Conservation (phyloP, 768 basidiomycete species). For the Auriscalpium microsporum region DNA sequence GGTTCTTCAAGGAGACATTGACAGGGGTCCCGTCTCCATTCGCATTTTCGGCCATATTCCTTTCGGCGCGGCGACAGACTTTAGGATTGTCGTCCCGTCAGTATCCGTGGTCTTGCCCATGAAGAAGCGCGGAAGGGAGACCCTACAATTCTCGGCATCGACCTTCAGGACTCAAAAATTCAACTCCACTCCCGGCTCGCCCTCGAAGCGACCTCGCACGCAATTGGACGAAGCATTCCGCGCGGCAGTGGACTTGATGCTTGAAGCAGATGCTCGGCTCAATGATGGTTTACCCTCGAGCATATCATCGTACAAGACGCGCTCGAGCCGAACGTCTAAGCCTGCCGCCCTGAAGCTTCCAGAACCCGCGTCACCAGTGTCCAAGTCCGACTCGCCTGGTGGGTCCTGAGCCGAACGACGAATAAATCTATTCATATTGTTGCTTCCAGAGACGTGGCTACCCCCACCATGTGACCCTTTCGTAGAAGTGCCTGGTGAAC, state of each 20-base stretch:
- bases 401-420: conserved; percentile 3
- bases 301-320: conserved; percentile 9
- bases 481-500: conserved; percentile 59
- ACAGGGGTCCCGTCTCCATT: conserved; percentile 21
- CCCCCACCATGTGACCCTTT: conserved; percentile 39
- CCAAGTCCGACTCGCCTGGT: neutral
- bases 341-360: neutral
- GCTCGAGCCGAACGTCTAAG: neutral
- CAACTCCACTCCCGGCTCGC: neutral
- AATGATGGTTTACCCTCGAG: conserved; percentile 15
- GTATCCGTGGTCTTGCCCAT: conserved; percentile 35
- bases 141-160: conserved; percentile 35
- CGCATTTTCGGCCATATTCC: conserved; percentile 23
- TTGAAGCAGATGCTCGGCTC: conserved; percentile 7
- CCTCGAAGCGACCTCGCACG: conserved; percentile 8
- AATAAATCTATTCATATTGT: conserved; percentile 7
- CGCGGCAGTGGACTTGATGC: conserved; percentile 11
- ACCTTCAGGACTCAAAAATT: conserved; percentile 19
- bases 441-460: conserved; percentile 22
- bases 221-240: conserved; percentile 11
- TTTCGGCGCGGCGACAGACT: conserved; percentile 11
- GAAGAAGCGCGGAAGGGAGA: conserved; percentile 21
- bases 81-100: conserved; percentile 27
- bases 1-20: conserved; percentile 15
- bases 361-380: neutral